A percentile compares a stretch with the other conserved stretches of the same genome.
phyloP scores from a whole-genome alignment of 164 flowering plant genomes.

The Nymphaea colorata region DNA sequence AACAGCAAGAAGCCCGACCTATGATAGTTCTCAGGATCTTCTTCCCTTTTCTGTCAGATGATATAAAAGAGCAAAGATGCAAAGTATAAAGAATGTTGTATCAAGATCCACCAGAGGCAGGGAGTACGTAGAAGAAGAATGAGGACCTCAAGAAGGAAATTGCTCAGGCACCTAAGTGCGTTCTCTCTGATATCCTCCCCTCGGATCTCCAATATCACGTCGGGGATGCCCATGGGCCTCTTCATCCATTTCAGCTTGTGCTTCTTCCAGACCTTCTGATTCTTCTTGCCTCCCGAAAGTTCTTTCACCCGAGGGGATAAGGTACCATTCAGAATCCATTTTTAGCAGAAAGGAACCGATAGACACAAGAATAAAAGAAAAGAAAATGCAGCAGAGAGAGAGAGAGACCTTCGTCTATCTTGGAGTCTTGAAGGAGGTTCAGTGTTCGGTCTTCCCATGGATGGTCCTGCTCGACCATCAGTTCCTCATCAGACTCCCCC shows the following conservation, averaged over 20 bases:
- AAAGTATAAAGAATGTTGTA: not conserved
- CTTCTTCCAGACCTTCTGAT: conserved; percentile 8
- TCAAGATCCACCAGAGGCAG: not conserved
- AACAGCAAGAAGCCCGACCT: conserved; percentile 19
- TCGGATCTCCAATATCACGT: conserved; percentile 24
- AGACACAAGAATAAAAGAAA: not conserved
- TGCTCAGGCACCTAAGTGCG: conserved; percentile 27
- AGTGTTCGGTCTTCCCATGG: conserved; percentile 23
- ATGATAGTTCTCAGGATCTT: conserved; percentile 22
- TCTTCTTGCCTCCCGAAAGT: conserved; percentile 7
- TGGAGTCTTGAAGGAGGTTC: conserved; percentile 14
- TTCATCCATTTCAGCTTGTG: conserved; percentile 17
- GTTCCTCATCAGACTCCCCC: conserved; percentile 10
- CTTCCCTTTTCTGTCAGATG: conserved; percentile 11
- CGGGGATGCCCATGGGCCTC: conserved; percentile 26
- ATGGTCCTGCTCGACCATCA: conserved; percentile 4
- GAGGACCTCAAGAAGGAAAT: conserved; percentile 24
- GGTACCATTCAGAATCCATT: no score
- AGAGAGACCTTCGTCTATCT: conserved; percentile 17
- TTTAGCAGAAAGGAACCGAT: not conserved
- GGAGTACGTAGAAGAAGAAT: not conserved
- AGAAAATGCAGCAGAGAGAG: not conserved
- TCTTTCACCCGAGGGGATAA: conserved; percentile 4
- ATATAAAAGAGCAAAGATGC: not conserved
- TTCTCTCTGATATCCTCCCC: conserved; percentile 18